Percentiles rank a stretch among this genome's conserved stretches.
Evolutionary conservation across 2,329 filamentous ascomycete genomes (phyloP).

Genomic region (Metarhizium rileyi): DNA sequence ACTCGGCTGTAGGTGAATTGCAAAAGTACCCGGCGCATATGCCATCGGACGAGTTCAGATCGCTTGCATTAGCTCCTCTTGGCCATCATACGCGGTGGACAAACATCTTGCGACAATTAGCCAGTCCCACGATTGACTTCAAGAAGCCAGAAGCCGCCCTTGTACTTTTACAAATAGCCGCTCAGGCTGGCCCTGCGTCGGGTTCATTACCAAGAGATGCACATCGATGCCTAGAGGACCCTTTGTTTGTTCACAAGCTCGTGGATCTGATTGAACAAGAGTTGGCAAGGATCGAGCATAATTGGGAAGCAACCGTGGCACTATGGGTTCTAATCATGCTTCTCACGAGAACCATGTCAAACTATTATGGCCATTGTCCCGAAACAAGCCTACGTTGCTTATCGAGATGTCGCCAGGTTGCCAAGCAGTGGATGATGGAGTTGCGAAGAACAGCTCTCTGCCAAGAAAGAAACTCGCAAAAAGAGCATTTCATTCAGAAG

Average conservation of each 20-base stretch:
- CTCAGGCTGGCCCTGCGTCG: constrained; percentile 33
- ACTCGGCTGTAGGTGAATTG: constrained; percentile 41
- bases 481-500: neutral
- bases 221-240: constrained; percentile 27
- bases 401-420: neutral
- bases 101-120: constrained; percentile 44
- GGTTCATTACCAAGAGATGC: constrained; percentile 14
- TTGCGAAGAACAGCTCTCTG: neutral
- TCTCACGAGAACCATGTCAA: neutral
- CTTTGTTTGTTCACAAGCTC: constrained; percentile 17
- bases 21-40: constrained; percentile 35
- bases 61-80: constrained; percentile 37
- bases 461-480: neutral
- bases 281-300: neutral
- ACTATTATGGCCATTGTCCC: neutral
- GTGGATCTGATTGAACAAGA: neutral
- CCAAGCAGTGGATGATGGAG: neutral
- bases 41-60: constrained; percentile 42
- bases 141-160: constrained; percentile 36
- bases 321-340: constrained; percentile 1
- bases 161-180: constrained; percentile 38
- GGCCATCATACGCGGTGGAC: constrained; percentile 42
- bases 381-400: neutral
- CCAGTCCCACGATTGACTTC: constrained; percentile 37
- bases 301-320: constrained; percentile 3